Conservation (phyloP, 106 monocot genomes). For the Agapanthus africanus region DNA sequence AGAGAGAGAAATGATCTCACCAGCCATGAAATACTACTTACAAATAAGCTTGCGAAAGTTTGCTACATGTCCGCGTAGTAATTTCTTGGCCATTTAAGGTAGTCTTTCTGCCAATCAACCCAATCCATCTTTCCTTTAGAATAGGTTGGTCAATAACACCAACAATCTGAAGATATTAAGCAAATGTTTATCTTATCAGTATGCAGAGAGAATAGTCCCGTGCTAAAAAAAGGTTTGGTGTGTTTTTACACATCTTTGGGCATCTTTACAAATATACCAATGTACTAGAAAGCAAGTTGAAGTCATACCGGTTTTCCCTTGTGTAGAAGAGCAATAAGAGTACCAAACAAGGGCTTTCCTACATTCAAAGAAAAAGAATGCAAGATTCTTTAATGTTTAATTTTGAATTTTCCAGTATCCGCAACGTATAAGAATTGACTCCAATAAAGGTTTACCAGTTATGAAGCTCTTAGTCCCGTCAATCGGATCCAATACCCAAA, state of each 20-base stretch:
- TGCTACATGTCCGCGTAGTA: conserved; percentile 63
- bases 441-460: too few relatives aligned
- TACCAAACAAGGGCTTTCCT: conserved; percentile 98
- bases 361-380: conserved; percentile 13
- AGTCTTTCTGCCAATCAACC: conserved; percentile 62
- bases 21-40: too few relatives aligned
- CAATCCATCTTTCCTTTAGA: conserved; percentile 95
- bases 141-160: conserved; percentile 96
- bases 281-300: too few relatives aligned
- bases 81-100: conserved; percentile 78
- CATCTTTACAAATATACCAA: too few relatives aligned
- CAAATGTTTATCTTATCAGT: background rate
- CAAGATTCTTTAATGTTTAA: conserved; percentile 1
- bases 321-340: conserved; percentile 79
- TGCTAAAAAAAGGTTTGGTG: background rate
- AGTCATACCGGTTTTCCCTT: conserved; percentile 84
- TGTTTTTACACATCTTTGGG: too few relatives aligned
- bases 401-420: background rate
- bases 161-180: conserved; percentile 50
- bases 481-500: conserved; percentile 98
- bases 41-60: conserved; percentile 87
- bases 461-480: conserved; percentile 99
- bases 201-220: background rate
- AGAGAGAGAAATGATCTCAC: too few relatives aligned
- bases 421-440: too few relatives aligned